Conservation (phyloP, 345 rosid species). For the Reutealis trisperma region DNA sequence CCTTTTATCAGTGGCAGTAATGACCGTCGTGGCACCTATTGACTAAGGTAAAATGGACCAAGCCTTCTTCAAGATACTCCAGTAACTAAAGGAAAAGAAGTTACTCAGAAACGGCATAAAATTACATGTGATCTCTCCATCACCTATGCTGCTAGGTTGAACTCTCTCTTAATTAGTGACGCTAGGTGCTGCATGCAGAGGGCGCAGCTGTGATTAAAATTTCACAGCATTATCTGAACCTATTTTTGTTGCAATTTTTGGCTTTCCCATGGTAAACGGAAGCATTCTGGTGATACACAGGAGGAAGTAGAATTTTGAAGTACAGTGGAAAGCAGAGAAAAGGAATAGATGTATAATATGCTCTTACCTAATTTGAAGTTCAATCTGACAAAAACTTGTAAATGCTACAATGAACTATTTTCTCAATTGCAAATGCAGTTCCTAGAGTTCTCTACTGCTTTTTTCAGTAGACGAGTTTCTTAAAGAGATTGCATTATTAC, state of each 20-base stretch:
- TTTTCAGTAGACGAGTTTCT: neutral
- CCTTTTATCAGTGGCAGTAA: neutral
- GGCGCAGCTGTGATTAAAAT: neutral
- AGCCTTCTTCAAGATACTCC: neutral
- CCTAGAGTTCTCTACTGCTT: neutral
- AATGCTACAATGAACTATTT: conserved; percentile 12
- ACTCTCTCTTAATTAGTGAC: neutral
- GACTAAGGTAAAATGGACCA: neutral
- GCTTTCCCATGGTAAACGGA: neutral
- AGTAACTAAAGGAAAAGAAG: neutral
- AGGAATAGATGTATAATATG: conserved; percentile 18
- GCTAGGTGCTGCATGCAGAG: neutral
- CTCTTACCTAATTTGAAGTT: conserved; percentile 4
- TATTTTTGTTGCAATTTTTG: conserved; percentile 6
- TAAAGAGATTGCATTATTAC: too few species aligned
- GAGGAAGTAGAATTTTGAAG: conserved; percentile 6
- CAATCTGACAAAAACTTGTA: conserved; percentile 25
- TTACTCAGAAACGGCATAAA: neutral
- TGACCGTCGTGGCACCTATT: neutral
- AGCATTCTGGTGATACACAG: neutral
- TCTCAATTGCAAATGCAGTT: conserved; percentile 9
- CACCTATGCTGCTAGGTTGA: neutral
- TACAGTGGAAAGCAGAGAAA: neutral
- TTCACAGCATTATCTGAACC: neutral
- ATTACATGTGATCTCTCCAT: neutral